Evolutionary conservation across 1,139 yeast species (phyloP).

Genomic region (Nematodospora anomalae): DNA sequence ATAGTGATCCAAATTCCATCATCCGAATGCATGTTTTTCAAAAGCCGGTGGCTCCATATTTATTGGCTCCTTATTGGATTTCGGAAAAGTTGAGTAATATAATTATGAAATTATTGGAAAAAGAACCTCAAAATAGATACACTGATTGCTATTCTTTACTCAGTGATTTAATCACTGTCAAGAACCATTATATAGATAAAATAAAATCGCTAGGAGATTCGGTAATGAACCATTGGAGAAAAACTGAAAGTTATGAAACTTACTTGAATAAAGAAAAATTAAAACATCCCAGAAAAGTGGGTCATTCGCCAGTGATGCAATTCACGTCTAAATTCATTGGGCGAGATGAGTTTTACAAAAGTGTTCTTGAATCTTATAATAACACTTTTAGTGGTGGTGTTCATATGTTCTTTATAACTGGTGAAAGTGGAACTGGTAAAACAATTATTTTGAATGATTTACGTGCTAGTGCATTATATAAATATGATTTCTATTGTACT

Average conservation of each 20-base stretch:
- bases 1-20: slow-evolving; percentile 41
- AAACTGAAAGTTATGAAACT: slow-evolving; percentile 8
- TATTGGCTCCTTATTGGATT: slow-evolving; percentile 35
- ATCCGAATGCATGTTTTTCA: slow-evolving; percentile 45
- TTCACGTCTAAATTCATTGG: slow-evolving; percentile 39
- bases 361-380: slow-evolving; percentile 27
- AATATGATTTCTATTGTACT: slow-evolving; percentile 38
- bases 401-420: slow-evolving; percentile 38
- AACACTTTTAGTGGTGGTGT: slow-evolving; percentile 18
- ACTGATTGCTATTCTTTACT: slow-evolving; percentile 37
- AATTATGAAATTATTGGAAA: slow-evolving; percentile 46
- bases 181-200: slow-evolving; percentile 22
- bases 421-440: slow-evolving; percentile 53
- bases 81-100: slow-evolving; percentile 38
- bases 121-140: slow-evolving; percentile 44
- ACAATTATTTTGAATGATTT: slow-evolving; percentile 45
- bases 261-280: slow-evolving; percentile 11
- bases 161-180: slow-evolving; percentile 33
- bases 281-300: slow-evolving; percentile 12
- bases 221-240: slow-evolving; percentile 13
- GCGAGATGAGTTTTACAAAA: slow-evolving; percentile 29
- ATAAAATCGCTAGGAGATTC: slow-evolving; percentile 11
- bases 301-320: slow-evolving; percentile 22
- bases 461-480: slow-evolving; percentile 35
- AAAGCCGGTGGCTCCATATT: slow-evolving; percentile 41